Evolutionary conservation across 2,329 filamentous ascomycete genomes (phyloP).

Genomic region (Elsinoe ampelina): DNA sequence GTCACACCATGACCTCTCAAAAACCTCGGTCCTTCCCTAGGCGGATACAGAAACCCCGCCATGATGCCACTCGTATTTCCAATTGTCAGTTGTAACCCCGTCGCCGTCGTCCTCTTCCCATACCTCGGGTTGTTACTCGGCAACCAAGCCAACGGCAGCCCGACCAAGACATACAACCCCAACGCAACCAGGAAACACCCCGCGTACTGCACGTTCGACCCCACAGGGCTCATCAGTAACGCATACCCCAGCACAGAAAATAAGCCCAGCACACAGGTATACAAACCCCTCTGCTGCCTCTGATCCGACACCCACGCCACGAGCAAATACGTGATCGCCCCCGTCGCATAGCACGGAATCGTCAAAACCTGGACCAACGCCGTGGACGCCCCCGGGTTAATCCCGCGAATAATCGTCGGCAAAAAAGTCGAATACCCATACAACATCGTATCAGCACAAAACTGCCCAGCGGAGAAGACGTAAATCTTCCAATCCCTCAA

Average conservation of each 20-base stretch:
- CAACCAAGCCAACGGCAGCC: slow-evolving; percentile 49
- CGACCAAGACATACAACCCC: slow-evolving; percentile 56
- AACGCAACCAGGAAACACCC: slow-evolving; percentile 68
- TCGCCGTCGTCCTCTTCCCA: slow-evolving; percentile 64
- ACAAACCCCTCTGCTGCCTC: slow-evolving; percentile 56
- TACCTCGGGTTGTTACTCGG: slow-evolving; percentile 64
- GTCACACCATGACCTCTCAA: slow-evolving; percentile 45
- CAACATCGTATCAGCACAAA: slow-evolving; percentile 64
- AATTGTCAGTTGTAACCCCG: slow-evolving; percentile 59
- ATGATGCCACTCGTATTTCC: slow-evolving; percentile 65
- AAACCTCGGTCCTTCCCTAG: slow-evolving; percentile 37
- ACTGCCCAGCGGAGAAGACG: slow-evolving; percentile 59
- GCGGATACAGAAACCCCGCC: slow-evolving; percentile 39
- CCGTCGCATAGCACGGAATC: slow-evolving; percentile 67
- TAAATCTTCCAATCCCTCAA: slow-evolving; percentile 70
- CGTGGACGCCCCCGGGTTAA: slow-evolving; percentile 51
- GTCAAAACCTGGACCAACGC: slow-evolving; percentile 66
- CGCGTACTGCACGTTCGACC: slow-evolving; percentile 60
- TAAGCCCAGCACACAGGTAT: slow-evolving; percentile 51
- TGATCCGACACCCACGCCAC: slow-evolving; percentile 60
- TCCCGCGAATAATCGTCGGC: slow-evolving; percentile 64
- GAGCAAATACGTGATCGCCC: slow-evolving; percentile 58
- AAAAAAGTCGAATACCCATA: slow-evolving; percentile 72
- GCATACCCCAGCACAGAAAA: slow-evolving; percentile 47
- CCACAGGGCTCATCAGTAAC: slow-evolving; percentile 52